Percentiles rank a stretch among this genome's conserved stretches.
Conservation (phyloP, 2,329 filamentous ascomycete genomes). For the Capronia epimyces region DNA sequence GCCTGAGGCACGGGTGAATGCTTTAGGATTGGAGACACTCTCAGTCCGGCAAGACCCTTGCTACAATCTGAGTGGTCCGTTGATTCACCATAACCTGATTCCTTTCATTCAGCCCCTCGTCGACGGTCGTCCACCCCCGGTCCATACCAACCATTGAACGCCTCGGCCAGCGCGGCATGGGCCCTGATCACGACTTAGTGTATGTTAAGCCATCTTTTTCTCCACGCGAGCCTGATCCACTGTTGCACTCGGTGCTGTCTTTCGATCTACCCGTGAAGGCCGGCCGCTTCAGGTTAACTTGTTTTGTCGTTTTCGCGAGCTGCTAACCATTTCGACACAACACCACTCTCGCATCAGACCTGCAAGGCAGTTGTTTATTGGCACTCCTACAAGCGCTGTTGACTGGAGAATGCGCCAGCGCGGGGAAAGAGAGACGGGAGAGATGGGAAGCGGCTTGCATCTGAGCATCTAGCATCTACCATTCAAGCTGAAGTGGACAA, state of each 20-base stretch:
- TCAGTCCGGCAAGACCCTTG: background rate
- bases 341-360: background rate
- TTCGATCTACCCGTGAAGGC: slow-evolving; percentile 8
- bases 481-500: background rate
- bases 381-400: background rate
- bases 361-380: background rate
- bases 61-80: background rate
- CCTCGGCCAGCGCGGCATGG: slow-evolving; percentile 3
- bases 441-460: background rate
- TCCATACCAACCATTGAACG: slow-evolving; percentile 1
- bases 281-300: slow-evolving; percentile 2
- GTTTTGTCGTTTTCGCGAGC: background rate
- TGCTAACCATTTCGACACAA: background rate
- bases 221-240: slow-evolving; percentile 3
- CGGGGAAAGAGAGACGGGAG: background rate
- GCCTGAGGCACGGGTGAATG: background rate
- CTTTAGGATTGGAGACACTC: background rate
- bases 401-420: background rate
- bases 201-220: background rate
- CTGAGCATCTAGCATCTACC: background rate
- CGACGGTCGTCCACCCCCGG: background rate
- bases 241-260: background rate
- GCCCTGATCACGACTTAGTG: slow-evolving; percentile 1
- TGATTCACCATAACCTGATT: background rate
- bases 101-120: background rate